Evolutionary conservation across 2,329 filamentous ascomycete species (phyloP).

Genomic region (Pseudogymnoascus sp.): DNA sequence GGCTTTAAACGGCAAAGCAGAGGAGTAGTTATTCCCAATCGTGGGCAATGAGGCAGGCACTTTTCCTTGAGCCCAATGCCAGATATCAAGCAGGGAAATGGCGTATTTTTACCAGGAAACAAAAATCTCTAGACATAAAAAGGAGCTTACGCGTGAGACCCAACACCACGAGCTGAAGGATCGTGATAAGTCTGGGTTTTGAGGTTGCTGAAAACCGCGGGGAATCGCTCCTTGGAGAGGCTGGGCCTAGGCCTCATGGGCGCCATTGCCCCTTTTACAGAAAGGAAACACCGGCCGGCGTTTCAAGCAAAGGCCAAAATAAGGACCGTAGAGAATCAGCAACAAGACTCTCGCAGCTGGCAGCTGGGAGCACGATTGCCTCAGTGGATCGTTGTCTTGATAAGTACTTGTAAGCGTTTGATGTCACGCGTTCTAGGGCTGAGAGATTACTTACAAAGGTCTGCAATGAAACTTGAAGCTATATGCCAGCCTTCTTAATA

Average conservation of each 20-base stretch:
- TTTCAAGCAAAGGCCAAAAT: not conserved
- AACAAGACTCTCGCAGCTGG: not conserved
- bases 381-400: not conserved
- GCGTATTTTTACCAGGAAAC: not conserved
- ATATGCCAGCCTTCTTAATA: not conserved
- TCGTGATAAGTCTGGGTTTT: constrained; percentile 67
- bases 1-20: not conserved
- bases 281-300: not conserved
- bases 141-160: constrained; percentile 46
- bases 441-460: not conserved
- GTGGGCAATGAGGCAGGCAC: not conserved
- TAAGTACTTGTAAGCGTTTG: not conserved
- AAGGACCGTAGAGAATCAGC: not conserved
- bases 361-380: not conserved
- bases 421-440: not conserved
- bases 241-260: constrained; percentile 39
- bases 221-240: constrained; percentile 63
- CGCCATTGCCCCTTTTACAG: constrained; percentile 17
- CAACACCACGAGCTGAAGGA: constrained; percentile 43
- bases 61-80: not conserved
- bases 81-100: not conserved
- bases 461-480: not conserved
- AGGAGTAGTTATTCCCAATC: not conserved
- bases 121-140: not conserved
- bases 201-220: constrained; percentile 55